Conservation (phyloP, 2,329 filamentous ascomycete genomes). For the Diplodia scrobiculata region DNA sequence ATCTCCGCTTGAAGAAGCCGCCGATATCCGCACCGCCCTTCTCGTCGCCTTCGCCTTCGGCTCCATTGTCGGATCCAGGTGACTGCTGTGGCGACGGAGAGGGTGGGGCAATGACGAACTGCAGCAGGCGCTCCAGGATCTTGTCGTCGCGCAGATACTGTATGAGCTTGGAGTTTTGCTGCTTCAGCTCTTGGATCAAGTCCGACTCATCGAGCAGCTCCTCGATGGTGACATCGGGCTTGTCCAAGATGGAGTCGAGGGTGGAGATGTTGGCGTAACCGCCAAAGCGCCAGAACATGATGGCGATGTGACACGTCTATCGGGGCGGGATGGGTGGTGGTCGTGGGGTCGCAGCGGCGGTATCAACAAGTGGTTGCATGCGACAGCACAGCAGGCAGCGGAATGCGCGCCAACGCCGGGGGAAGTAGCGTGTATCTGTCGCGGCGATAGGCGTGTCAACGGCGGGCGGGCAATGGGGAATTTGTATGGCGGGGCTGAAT, state of each 20-base stretch:
- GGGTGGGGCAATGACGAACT: conserved; percentile 83
- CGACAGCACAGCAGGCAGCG: conserved; percentile 10
- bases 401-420: neutral
- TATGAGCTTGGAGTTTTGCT: conserved; percentile 96
- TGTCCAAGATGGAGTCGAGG: conserved; percentile 95
- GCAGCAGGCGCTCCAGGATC: conserved; percentile 79
- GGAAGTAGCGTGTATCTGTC: neutral
- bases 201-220: conserved; percentile 95
- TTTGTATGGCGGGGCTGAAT: conserved; percentile 16
- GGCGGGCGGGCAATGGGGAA: neutral
- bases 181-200: conserved; percentile 94
- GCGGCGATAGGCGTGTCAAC: conserved; percentile 1
- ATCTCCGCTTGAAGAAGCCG: conserved; percentile 52
- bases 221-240: conserved; percentile 89
- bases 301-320: conserved; percentile 46
- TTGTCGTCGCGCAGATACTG: conserved; percentile 89
- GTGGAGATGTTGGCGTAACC: conserved; percentile 96
- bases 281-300: conserved; percentile 99
- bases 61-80: conserved; percentile 39
- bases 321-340: conserved; percentile 11
- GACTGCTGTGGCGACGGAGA: conserved; percentile 42
- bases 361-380: conserved; percentile 19
- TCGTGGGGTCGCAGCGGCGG: neutral
- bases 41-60: conserved; percentile 51
- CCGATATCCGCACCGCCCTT: conserved; percentile 41